Base-by-base conservation (phyloP, 225 moss, liverwort and hornwort species). In the Pleurozium schreberi region DNA sequence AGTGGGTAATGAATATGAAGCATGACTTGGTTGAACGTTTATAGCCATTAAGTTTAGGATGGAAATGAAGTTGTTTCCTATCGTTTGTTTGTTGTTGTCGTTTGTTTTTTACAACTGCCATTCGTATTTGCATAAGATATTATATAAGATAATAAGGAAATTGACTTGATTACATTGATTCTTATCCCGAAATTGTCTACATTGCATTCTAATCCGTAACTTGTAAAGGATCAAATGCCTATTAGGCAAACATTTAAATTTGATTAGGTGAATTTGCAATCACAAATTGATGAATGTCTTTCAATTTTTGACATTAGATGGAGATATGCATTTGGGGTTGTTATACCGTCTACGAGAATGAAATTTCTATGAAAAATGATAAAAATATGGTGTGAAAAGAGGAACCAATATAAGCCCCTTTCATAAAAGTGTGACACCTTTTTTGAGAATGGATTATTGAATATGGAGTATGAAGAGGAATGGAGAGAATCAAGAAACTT, bases 141-240 rank as follows among this genome's bases (percentile, higher is more conserved):
- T 1, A 8, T 5, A 19, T 50, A 12, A 19, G 18, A 9, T 49
- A 7, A 47, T 11, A 5, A 49, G 52, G 8, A 75, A 13, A 21
- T 34, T 75, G 34, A 13, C 0, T 1, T 2, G 0, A 21, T 5
- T 34, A 13, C 8, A 0, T 12, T 75, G 12, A 12, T 12, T 50
- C 3, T 11, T 5, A 22, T 22, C 5, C 0, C 0, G 3, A 34
- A 34, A 3, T 3, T 33, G 12, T 50, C 3, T 11, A 3, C 0
- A 14, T 34, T 20, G 34, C 12, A 47, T 18, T 74, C 11, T 47
- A 47, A 11, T 18, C 18, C 0, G 19, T 19, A 7, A 11, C 1
- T 28, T 30, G 2, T 12, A 19, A 31, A 47, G 4, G 5, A 49
- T 19, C 4, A 3, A 18, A 18, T 75, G 7, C 49, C 11, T 7